Evolutionary conservation across 2,329 filamentous ascomycete species (phyloP).

Genomic region (Fusarium caatingaense): DNA sequence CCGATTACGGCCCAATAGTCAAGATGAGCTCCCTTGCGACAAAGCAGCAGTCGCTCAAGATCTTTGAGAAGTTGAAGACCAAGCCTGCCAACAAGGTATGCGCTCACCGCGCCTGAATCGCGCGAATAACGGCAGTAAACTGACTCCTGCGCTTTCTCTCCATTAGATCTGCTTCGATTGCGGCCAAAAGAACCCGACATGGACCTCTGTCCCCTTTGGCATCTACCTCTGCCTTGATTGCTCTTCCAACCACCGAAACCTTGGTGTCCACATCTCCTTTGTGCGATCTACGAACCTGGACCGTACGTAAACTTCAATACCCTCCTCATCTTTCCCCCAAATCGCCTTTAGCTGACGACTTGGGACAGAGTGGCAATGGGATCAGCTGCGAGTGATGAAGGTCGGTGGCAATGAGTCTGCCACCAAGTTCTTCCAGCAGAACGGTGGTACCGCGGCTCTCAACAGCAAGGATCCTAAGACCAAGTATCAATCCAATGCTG

Average conservation of each 20-base stretch:
- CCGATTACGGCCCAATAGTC: conserved; percentile 43
- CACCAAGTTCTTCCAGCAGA: conserved; percentile 97
- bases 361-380: conserved; percentile 92
- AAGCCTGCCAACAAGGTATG: conserved; percentile 94
- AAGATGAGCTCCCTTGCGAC: conserved; percentile 78
- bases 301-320: conserved; percentile 69
- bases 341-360: conserved; percentile 30
- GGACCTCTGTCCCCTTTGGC: conserved; percentile 96
- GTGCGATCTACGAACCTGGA: conserved; percentile 98
- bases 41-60: conserved; percentile 94
- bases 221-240: conserved; percentile 99
- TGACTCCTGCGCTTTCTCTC: conserved; percentile 15
- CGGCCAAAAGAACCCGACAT: conserved; percentile 96
- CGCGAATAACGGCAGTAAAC: background rate
- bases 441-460: conserved; percentile 92
- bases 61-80: conserved; percentile 96
- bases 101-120: background rate
- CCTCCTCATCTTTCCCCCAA: background rate
- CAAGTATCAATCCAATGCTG: conserved; percentile 94
- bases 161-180: conserved; percentile 96
- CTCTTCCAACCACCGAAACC: conserved; percentile 95
- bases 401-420: conserved; percentile 98
- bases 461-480: conserved; percentile 97
- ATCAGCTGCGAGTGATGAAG: conserved; percentile 97
- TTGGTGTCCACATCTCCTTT: conserved; percentile 99